Evolutionary conservation across 345 rosid genomes (phyloP).

Genomic region (Atalantia buxifolia): DNA sequence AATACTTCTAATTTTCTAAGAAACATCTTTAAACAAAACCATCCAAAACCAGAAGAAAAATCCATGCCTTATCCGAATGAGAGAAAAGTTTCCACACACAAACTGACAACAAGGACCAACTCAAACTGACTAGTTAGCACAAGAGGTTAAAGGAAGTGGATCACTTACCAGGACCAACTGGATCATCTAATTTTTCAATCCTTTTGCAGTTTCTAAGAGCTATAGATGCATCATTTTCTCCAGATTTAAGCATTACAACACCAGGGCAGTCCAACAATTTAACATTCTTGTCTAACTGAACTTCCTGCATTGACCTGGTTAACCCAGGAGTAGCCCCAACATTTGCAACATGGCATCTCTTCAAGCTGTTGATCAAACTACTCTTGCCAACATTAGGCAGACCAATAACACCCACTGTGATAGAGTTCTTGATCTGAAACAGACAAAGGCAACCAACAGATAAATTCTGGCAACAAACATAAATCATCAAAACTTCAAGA

Average conservation of each 20-base stretch:
- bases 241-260: slow-evolving; percentile 88
- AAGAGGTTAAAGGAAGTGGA: neutral
- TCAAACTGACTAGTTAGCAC: neutral
- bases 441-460: slow-evolving; percentile 4
- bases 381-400: slow-evolving; percentile 98
- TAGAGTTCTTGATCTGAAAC: slow-evolving; percentile 83
- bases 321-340: slow-evolving; percentile 97
- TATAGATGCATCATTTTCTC: slow-evolving; percentile 59
- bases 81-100: neutral
- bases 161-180: slow-evolving; percentile 78
- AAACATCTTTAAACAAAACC: neutral
- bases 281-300: slow-evolving; percentile 87
- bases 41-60: neutral
- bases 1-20: neutral
- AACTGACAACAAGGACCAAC: neutral
- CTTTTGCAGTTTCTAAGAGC: slow-evolving; percentile 96
- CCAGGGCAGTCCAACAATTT: slow-evolving; percentile 97
- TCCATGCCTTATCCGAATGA: neutral
- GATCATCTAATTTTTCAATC: slow-evolving; percentile 94
- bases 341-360: slow-evolving; percentile 85
- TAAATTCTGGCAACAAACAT: neutral
- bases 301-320: slow-evolving; percentile 93
- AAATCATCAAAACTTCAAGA: neutral
- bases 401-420: slow-evolving; percentile 91
- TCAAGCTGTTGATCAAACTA: slow-evolving; percentile 96